phyloP scores from a whole-genome alignment of 2,329 filamentous ascomycete genomes.

The Periconia macrospinosa region DNA sequence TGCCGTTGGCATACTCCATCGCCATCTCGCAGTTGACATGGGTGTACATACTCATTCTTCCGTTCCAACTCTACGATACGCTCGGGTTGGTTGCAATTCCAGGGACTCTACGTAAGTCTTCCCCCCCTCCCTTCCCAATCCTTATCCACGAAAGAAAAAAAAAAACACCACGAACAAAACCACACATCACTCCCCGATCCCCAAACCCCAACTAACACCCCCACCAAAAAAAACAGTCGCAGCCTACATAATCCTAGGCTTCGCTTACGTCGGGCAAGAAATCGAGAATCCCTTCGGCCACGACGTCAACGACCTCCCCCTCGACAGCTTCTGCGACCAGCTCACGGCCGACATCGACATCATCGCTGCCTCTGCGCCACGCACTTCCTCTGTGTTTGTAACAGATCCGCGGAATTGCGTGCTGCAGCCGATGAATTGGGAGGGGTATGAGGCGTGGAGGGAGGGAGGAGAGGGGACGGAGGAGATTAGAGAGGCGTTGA shows the following conservation, averaged over 20 bases:
- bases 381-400: neutral
- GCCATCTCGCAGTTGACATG: constrained; percentile 84
- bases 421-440: neutral
- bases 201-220: neutral
- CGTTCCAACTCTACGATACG: constrained; percentile 71
- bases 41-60: constrained; percentile 77
- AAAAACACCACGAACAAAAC: too few relatives aligned
- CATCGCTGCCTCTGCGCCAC: constrained; percentile 60
- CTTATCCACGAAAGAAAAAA: neutral
- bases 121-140: neutral
- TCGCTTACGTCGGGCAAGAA: constrained; percentile 74
- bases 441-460: neutral
- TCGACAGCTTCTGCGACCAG: constrained; percentile 73
- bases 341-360: constrained; percentile 74
- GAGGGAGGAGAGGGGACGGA: neutral
- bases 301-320: constrained; percentile 72
- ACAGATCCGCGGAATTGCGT: neutral
- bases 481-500: neutral
- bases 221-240: constrained; percentile 59
- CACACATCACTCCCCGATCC: neutral
- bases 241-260: constrained; percentile 81
- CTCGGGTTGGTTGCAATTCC: constrained; percentile 78
- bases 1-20: constrained; percentile 81
- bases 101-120: constrained; percentile 45
- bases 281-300: constrained; percentile 84